Conservation (phyloP, 495 filamentous ascomycete species). For the Podospora appendiculata region DNA sequence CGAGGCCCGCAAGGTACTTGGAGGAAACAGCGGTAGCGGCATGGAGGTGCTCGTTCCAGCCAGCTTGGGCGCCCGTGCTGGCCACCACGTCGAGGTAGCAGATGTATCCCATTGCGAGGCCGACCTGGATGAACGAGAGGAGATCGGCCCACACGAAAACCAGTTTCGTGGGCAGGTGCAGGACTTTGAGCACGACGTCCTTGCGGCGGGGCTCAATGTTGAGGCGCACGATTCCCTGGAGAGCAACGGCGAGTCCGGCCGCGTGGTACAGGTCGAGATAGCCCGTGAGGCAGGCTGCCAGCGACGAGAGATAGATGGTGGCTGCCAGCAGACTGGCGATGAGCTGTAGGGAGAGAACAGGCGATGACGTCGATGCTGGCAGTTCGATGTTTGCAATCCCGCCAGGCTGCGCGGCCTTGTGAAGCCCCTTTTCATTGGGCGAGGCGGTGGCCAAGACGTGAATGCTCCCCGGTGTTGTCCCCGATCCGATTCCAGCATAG, state of each 20-base stretch:
- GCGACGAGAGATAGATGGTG: neutral
- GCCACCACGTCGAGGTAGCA: neutral
- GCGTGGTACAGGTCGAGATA: neutral
- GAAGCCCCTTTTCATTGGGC: neutral
- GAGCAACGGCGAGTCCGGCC: neutral
- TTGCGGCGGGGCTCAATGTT: neutral
- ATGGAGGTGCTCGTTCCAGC: neutral
- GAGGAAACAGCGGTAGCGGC: neutral
- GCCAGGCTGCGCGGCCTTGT: too few relatives aligned
- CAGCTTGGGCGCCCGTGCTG: neutral
- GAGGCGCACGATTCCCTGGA: neutral
- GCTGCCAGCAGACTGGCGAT: slow-evolving; percentile 4
- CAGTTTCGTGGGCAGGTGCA: neutral
- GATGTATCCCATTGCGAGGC: neutral
- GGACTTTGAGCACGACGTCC: neutral
- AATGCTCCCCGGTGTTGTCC: neutral
- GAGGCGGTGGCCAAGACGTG: neutral
- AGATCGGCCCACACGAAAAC: neutral
- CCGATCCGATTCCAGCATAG: neutral
- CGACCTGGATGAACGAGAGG: neutral
- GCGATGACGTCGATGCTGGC: neutral
- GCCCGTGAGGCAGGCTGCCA: neutral
- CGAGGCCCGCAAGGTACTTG: neutral
- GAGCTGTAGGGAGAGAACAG: slow-evolving; percentile 2
- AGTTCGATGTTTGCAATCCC: too few relatives aligned